Evolutionary conservation across 176 grass and related monocot genomes (phyloP).

Genomic region (Bromus sterilis): DNA sequence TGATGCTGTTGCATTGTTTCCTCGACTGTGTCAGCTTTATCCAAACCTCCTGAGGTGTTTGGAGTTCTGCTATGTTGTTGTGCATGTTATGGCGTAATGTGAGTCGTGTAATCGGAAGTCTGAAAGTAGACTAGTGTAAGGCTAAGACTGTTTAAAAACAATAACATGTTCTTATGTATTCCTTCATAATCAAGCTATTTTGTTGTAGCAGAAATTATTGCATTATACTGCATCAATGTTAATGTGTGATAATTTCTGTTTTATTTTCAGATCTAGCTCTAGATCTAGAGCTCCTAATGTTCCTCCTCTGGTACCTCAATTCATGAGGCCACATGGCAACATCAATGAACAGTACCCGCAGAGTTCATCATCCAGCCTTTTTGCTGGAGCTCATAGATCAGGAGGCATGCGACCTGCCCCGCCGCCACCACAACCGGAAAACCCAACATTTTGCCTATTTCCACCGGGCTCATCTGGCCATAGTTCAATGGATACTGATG

Average conservation of each 20-base stretch:
- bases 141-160: not conserved
- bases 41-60: not conserved
- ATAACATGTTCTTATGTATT: not conserved
- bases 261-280: conserved; percentile 60
- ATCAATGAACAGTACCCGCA: conserved; percentile 57
- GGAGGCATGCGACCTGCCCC: conserved; percentile 39
- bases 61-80: not conserved
- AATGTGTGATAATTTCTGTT: not conserved
- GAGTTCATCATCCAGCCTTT: conserved; percentile 42
- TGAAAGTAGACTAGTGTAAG: not conserved
- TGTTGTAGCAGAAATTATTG: not conserved
- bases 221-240: not conserved
- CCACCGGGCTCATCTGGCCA: conserved; percentile 48
- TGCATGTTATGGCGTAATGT: not conserved
- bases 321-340: conserved; percentile 48
- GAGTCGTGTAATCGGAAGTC: not conserved
- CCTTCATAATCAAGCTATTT: not conserved
- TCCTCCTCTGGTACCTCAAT: conserved; percentile 61
- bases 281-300: conserved; percentile 61
- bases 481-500: conserved; percentile 50
- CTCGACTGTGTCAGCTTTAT: not conserved
- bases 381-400: conserved; percentile 38
- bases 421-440: conserved; percentile 30
- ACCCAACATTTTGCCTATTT: conserved; percentile 52
- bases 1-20: not conserved